Conservation (phyloP, 345 rosid genomes). For the Garcia nutans region DNA sequence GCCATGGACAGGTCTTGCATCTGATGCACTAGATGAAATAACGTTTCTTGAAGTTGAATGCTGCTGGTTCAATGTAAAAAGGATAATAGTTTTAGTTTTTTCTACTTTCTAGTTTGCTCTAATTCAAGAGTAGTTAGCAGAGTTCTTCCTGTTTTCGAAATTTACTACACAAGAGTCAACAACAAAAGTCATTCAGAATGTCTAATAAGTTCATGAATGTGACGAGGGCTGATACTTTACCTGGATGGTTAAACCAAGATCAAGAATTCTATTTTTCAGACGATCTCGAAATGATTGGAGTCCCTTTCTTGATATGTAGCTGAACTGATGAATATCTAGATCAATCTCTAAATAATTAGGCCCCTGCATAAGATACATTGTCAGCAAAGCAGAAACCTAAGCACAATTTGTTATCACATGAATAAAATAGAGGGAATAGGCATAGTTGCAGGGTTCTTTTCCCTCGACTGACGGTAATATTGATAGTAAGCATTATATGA, state of each 20-base stretch:
- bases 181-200: too few relatives aligned
- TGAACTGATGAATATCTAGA: slow-evolving; percentile 86
- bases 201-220: neutral
- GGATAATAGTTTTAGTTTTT: too few relatives aligned
- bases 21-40: too few relatives aligned
- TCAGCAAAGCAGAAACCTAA: neutral
- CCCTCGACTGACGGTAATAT: too few relatives aligned
- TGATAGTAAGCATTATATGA: neutral
- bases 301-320: slow-evolving; percentile 91
- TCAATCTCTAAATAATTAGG: slow-evolving; percentile 89
- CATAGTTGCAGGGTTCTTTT: too few relatives aligned
- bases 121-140: too few relatives aligned
- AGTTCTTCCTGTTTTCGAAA: too few relatives aligned
- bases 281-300: slow-evolving; percentile 86
- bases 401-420: neutral
- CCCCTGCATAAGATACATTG: slow-evolving; percentile 48
- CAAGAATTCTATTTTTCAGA: slow-evolving; percentile 66
- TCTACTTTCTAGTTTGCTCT: too few relatives aligned
- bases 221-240: slow-evolving; percentile 33
- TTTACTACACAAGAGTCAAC: too few relatives aligned
- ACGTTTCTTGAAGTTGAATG: too few relatives aligned
- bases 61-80: too few relatives aligned
- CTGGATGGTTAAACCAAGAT: slow-evolving; percentile 88
- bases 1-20: too few relatives aligned
- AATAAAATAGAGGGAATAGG: neutral